These are phyloP conservation scores for Leucoagaricus sp. DNA, from an alignment of 1,284 basidiomycete species.

Conservation along the genomic window DNA sequence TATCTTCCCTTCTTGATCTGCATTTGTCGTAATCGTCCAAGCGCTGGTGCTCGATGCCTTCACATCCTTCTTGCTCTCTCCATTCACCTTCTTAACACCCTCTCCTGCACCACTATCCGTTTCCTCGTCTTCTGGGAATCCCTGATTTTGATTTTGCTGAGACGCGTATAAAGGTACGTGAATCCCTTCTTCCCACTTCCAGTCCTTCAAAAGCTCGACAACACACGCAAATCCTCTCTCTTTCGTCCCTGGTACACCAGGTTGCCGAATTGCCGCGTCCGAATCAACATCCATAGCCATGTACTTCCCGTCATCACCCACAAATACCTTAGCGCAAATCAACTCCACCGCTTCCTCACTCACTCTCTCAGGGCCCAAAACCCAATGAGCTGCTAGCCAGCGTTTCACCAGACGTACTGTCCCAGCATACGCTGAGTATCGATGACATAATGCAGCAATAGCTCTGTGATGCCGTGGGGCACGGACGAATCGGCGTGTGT, in stretches of 20 bases:
- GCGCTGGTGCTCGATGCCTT: constrained; percentile 23
- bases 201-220: constrained; percentile 75
- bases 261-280: constrained; percentile 27
- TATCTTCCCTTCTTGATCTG: constrained; percentile 71
- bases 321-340: constrained; percentile 71
- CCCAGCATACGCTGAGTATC: constrained; percentile 78
- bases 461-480: constrained; percentile 86
- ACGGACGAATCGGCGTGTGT: constrained; percentile 74
- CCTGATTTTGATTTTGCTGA: constrained; percentile 11
- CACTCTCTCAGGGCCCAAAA: constrained; percentile 64
- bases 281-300: constrained; percentile 27
- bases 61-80: constrained; percentile 12
- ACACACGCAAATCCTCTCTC: constrained; percentile 84
- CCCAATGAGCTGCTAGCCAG: constrained; percentile 92
- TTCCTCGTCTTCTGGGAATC: background rate
- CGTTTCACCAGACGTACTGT: constrained; percentile 90
- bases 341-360: constrained; percentile 84
- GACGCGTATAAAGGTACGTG: constrained; percentile 60
- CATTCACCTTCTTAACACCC: background rate
- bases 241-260: constrained; percentile 60
- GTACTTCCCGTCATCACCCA: constrained; percentile 38
- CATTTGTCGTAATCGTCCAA: constrained; percentile 84
- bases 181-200: constrained; percentile 80
- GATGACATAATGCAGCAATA: constrained; percentile 79
- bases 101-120: background rate